Percentiles rank a stretch among this genome's conserved stretches.
Evolutionary conservation across 164 flowering plant genomes (phyloP).

Genomic region (Malania oleifera): DNA sequence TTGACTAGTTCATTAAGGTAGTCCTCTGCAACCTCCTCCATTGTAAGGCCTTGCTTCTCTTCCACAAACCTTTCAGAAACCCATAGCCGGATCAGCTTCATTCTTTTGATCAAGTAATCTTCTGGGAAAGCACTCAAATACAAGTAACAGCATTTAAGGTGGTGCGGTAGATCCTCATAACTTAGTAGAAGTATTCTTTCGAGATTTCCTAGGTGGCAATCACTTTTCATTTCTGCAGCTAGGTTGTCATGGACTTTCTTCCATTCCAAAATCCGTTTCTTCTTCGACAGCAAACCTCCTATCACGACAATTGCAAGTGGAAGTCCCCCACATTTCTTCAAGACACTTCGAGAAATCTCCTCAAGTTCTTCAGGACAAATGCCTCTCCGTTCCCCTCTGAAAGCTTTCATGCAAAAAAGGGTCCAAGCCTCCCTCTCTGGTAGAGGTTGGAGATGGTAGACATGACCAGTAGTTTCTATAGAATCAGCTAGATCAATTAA

Average conservation of each 20-base stretch:
- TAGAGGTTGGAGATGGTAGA: conserved; percentile 18
- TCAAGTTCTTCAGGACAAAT: conserved; percentile 17
- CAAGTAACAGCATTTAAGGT: conserved; percentile 31
- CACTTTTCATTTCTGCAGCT: conserved; percentile 9
- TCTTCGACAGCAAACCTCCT: conserved; percentile 17
- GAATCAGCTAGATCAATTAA: conserved; percentile 9
- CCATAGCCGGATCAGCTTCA: conserved; percentile 26
- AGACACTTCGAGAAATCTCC: conserved; percentile 5
- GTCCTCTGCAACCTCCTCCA: conserved; percentile 24
- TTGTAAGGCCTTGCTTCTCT: conserved; percentile 9
- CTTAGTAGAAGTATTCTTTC: conserved; percentile 17
- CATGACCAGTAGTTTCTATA: not conserved
- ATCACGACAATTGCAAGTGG: conserved; percentile 29
- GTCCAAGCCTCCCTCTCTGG: conserved; percentile 16
- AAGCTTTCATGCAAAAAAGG: conserved; percentile 27
- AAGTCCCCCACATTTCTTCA: conserved; percentile 18
- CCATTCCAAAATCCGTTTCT: conserved; percentile 16
- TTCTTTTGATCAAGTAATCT: conserved; percentile 12
- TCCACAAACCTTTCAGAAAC: conserved; percentile 23
- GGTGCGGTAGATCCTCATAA: conserved; percentile 25
- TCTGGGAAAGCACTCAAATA: conserved; percentile 32
- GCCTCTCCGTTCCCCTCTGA: conserved; percentile 5
- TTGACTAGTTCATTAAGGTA: conserved; percentile 27
- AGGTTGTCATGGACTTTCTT: conserved; percentile 12
- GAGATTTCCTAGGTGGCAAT: conserved; percentile 11